Percentiles rank a stretch among this genome's conserved stretches.
These are phyloP conservation scores for Trebouxia gelatinosa DNA, from an alignment of 163 green algal genomes.

Conservation along the genomic window DNA sequence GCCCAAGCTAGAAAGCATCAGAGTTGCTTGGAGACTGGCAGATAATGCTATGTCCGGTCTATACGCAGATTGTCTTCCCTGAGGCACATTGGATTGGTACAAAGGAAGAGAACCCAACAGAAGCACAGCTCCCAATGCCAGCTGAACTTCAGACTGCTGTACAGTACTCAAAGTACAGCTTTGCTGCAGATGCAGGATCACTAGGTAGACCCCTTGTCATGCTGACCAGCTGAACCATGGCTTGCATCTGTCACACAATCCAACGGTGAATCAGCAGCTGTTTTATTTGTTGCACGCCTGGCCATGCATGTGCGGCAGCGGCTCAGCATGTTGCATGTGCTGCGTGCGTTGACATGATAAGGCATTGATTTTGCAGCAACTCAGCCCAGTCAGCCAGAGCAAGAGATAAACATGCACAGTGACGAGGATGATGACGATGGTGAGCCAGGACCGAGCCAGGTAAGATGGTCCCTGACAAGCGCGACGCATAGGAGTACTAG, in stretches of 20 bases:
- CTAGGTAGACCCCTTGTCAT: background rate
- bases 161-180: background rate
- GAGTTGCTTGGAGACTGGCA: no score
- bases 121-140: slow-evolving; percentile 73
- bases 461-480: background rate
- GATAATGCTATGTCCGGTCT: no score
- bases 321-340: no score
- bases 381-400: slow-evolving; percentile 15
- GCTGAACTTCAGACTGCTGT: slow-evolving; percentile 15
- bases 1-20: no score
- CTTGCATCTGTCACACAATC: background rate
- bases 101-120: slow-evolving; percentile 77
- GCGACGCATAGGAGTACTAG: background rate
- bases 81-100: slow-evolving; percentile 79
- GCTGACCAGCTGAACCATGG: background rate
- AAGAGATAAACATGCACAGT: background rate
- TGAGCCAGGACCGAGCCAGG: slow-evolving; percentile 15
- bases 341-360: no score
- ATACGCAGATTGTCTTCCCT: slow-evolving; percentile 81
- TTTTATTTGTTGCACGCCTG: background rate
- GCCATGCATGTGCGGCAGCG: no score
- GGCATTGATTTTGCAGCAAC: no score
- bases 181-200: background rate
- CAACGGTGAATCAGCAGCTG: no score
- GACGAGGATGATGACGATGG: background rate